These are phyloP conservation scores for Bauhinia variegata DNA, from an alignment of 306 rosid species.

Conservation along the genomic window DNA sequence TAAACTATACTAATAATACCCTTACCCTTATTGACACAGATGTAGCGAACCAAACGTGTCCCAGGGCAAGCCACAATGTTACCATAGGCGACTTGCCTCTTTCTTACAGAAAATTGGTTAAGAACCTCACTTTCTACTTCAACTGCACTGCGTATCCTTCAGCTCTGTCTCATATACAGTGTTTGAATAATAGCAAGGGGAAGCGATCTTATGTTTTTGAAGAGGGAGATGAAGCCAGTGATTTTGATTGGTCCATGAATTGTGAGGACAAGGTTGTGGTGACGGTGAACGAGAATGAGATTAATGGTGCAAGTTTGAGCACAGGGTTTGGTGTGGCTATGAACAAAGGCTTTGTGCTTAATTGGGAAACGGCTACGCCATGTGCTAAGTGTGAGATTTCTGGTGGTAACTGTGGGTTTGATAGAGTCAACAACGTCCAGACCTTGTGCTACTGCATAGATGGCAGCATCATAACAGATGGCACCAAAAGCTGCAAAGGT, in stretches of 20 bases:
- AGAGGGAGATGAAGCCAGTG: background rate
- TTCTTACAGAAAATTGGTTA: slow-evolving; percentile 5
- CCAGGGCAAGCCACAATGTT: slow-evolving; percentile 42
- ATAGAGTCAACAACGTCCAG: background rate
- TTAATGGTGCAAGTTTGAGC: slow-evolving; percentile 14
- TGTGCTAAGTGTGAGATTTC: slow-evolving; percentile 42
- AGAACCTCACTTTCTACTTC: slow-evolving; percentile 50
- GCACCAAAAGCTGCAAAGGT: slow-evolving; percentile 35
- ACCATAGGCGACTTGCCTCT: slow-evolving; percentile 30
- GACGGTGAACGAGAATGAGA: slow-evolving; percentile 29
- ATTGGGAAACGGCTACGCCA: slow-evolving; percentile 30
- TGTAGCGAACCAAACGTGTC: slow-evolving; percentile 31
- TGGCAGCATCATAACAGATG: slow-evolving; percentile 26
- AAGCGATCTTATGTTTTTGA: slow-evolving; percentile 39
- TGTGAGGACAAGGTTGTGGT: slow-evolving; percentile 44
- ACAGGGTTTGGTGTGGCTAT: slow-evolving; percentile 43
- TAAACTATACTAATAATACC: slow-evolving; percentile 17
- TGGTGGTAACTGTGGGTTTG: slow-evolving; percentile 34
- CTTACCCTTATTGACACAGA: slow-evolving; percentile 49
- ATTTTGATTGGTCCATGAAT: background rate
- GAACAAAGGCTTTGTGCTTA: slow-evolving; percentile 48
- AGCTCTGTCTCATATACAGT: slow-evolving; percentile 13
- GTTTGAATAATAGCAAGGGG: slow-evolving; percentile 6
- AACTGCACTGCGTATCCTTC: slow-evolving; percentile 35
- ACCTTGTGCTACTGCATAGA: slow-evolving; percentile 37